phyloP scores from a whole-genome alignment of 306 rosid species.

The Gastrolobium bilobum region DNA sequence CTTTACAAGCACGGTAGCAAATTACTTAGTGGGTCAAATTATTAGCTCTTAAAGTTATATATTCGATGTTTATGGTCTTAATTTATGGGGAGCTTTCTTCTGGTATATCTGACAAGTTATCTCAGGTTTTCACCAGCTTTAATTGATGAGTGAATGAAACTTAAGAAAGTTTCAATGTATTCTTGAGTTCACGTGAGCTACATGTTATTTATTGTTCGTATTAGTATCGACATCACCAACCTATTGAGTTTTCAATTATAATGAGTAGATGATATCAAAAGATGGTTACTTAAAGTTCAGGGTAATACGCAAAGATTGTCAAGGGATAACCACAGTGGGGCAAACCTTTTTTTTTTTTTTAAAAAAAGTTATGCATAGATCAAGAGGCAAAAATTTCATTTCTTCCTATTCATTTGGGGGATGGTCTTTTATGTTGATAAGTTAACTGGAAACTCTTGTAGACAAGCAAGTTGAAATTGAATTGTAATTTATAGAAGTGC shows the following conservation, averaged over 20 bases:
- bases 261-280: constrained; percentile 13
- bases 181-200: constrained; percentile 15
- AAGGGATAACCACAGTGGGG: constrained; percentile 11
- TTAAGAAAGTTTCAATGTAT: not conserved
- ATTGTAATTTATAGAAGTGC: constrained; percentile 15
- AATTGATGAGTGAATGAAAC: constrained; percentile 10
- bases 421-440: constrained; percentile 8
- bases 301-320: constrained; percentile 6
- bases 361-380: not conserved
- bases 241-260: constrained; percentile 7
- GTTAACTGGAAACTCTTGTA: constrained; percentile 5
- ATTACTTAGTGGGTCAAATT: constrained; percentile 1
- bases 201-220: constrained; percentile 32
- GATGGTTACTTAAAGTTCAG: constrained; percentile 25
- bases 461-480: constrained; percentile 32
- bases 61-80: constrained; percentile 8
- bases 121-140: constrained; percentile 25
- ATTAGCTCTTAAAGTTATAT: not conserved
- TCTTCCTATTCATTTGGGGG: constrained; percentile 10
- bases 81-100: constrained; percentile 26
- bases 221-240: constrained; percentile 30
- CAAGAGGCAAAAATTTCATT: constrained; percentile 17
- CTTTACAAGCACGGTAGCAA: not conserved
- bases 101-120: not conserved
- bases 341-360: not conserved